Percentiles rank a stretch among this genome's conserved stretches.
Evolutionary conservation across 2,329 filamentous ascomycete species (phyloP).

Genomic region (Geoglossum cookeanum): DNA sequence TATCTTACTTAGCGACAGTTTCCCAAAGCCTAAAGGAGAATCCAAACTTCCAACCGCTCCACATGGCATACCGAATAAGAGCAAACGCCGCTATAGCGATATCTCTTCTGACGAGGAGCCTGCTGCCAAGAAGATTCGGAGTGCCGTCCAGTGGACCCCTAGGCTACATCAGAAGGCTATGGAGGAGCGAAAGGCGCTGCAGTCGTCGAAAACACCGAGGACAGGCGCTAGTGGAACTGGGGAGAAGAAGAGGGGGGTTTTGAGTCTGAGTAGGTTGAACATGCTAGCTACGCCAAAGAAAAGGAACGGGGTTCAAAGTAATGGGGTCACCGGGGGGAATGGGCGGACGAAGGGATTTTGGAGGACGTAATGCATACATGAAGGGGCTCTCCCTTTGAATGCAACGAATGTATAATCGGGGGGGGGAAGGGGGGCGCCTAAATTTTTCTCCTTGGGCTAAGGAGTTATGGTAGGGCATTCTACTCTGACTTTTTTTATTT

Average conservation of each 20-base stretch:
- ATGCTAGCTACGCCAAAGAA: constrained; percentile 42
- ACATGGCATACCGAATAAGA: constrained; percentile 47
- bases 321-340: background rate
- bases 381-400: background rate
- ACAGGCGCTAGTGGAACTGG: constrained; percentile 28
- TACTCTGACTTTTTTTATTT: background rate
- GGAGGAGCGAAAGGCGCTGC: background rate
- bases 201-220: constrained; percentile 19
- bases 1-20: constrained; percentile 14
- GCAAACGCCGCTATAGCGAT: constrained; percentile 32
- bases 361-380: background rate
- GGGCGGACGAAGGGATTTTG: background rate
- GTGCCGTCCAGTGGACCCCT: background rate
- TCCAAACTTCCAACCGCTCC: constrained; percentile 24
- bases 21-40: too few relatives aligned
- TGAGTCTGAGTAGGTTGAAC: constrained; percentile 40
- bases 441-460: too few relatives aligned
- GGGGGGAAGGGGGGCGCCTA: too few relatives aligned
- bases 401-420: too few relatives aligned
- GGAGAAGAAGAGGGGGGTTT: constrained; percentile 13
- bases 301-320: constrained; percentile 22
- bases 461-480: too few relatives aligned
- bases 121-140: constrained; percentile 19
- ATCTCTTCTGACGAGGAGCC: constrained; percentile 19
- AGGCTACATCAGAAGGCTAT: background rate